A percentile compares a stretch with the other conserved stretches of the same genome.
Conservation (phyloP, 768 basidiomycete genomes). For the Coprinopsis cinerea region DNA sequence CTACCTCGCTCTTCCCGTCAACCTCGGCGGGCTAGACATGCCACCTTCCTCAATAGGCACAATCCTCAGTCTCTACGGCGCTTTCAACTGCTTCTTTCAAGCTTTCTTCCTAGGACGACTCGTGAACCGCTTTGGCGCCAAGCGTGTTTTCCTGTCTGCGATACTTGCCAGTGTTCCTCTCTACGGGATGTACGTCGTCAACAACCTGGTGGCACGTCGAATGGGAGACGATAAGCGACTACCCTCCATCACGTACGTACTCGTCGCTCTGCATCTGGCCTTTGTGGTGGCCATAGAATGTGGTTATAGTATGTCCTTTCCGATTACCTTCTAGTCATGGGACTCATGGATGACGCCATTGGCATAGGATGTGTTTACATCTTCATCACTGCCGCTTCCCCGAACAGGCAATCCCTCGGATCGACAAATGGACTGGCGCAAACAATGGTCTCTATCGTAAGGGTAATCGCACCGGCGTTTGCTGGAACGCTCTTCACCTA, state of each 20-base stretch:
- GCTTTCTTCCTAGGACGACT: conserved; percentile 60
- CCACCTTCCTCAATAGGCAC: conserved; percentile 59
- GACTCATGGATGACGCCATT: conserved; percentile 6
- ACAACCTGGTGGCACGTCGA: conserved; percentile 44
- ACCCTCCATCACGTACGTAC: conserved; percentile 36
- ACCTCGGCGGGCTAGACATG: conserved; percentile 66
- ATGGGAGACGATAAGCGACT: conserved; percentile 36
- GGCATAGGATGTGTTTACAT: conserved; percentile 61
- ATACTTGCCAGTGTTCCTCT: conserved; percentile 44
- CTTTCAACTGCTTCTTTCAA: conserved; percentile 61
- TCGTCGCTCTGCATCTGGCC: conserved; percentile 43
- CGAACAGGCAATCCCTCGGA: conserved; percentile 60
- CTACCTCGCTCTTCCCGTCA: conserved; percentile 69
- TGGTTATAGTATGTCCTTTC: conserved; percentile 44
- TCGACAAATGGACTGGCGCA: conserved; percentile 62
- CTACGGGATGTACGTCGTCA: conserved; percentile 55
- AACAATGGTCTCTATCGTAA: conserved; percentile 16
- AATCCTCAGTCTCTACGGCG: conserved; percentile 54
- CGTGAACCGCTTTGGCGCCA: conserved; percentile 59
- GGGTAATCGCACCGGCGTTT: background rate
- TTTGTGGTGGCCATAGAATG: conserved; percentile 43
- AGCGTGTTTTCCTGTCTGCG: conserved; percentile 49
- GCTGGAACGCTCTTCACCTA: background rate
- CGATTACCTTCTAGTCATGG: background rate
- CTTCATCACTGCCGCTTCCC: conserved; percentile 59